Percentiles rank a stretch among this genome's conserved stretches.
Evolutionary conservation across 2,329 filamentous ascomycete genomes (phyloP).

Genomic region (Xylariaceae sp.): DNA sequence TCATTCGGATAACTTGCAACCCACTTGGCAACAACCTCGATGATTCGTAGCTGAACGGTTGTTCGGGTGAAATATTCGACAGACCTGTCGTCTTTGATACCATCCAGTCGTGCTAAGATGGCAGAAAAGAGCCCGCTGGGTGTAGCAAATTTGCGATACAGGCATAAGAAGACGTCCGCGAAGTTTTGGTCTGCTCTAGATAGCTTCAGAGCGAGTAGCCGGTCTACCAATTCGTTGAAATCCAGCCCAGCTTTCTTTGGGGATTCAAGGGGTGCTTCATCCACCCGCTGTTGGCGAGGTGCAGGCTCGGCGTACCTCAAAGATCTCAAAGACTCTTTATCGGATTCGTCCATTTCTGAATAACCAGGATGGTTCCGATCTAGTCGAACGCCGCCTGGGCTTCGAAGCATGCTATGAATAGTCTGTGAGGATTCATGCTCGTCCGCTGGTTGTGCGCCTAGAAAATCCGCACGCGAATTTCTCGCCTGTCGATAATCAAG

Average conservation of each 20-base stretch:
- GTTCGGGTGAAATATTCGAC: constrained; percentile 70
- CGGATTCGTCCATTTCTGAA: constrained; percentile 66
- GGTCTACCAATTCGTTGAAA: constrained; percentile 74
- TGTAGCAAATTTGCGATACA: constrained; percentile 90
- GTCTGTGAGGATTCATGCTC: constrained; percentile 44
- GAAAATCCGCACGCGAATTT: constrained; percentile 45
- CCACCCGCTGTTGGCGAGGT: constrained; percentile 60
- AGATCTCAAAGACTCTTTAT: constrained; percentile 58
- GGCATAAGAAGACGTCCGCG: constrained; percentile 77
- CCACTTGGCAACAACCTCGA: constrained; percentile 84
- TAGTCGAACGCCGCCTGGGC: constrained; percentile 48
- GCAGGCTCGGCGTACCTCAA: constrained; percentile 61
- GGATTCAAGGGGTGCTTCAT: constrained; percentile 55
- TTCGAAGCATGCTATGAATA: constrained; percentile 45
- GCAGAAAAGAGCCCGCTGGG: constrained; percentile 72
- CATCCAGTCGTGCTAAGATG: constrained; percentile 71
- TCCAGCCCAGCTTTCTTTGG: constrained; percentile 48
- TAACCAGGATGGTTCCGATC: constrained; percentile 43
- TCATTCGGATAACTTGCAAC: constrained; percentile 85
- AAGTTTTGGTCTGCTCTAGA: constrained; percentile 89
- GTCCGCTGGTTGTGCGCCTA: constrained; percentile 34
- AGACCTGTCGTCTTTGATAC: constrained; percentile 58
- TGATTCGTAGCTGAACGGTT: constrained; percentile 73
- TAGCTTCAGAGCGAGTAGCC: constrained; percentile 75
- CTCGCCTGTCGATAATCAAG: constrained; percentile 41